phyloP scores from a whole-genome alignment of 805 yeast genomes.

The Ogataea ramenticola region DNA sequence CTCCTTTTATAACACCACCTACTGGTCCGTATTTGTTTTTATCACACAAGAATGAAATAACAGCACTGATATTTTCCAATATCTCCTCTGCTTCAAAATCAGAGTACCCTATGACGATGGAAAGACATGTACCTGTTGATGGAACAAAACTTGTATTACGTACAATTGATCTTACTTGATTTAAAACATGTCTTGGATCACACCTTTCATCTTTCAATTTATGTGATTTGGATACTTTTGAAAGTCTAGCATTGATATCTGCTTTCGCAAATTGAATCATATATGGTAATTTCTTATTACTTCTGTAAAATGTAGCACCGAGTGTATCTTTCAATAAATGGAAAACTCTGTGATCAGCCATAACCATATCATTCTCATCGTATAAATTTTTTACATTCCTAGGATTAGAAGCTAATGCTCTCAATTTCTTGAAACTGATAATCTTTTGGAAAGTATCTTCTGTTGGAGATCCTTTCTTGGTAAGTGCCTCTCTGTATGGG shows the following conservation, averaged over 20 bases:
- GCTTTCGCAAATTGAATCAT: conserved; percentile 55
- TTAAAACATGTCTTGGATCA: conserved; percentile 56
- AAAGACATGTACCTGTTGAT: conserved; percentile 49
- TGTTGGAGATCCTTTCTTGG: conserved; percentile 43
- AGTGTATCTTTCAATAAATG: conserved; percentile 50
- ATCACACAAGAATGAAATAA: conserved; percentile 40
- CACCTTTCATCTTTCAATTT: conserved; percentile 51
- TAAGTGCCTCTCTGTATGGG: conserved; percentile 42
- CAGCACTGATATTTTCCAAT: conserved; percentile 45
- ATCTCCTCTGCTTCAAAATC: conserved; percentile 36
- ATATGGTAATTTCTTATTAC: conserved; percentile 60
- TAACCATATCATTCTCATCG: conserved; percentile 57
- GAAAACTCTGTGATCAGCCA: conserved; percentile 65
- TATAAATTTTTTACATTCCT: conserved; percentile 40
- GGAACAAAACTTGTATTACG: conserved; percentile 60
- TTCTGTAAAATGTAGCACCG: conserved; percentile 52
- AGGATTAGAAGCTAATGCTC: conserved; percentile 35
- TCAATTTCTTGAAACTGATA: conserved; percentile 50
- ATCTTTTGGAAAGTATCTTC: conserved; percentile 58
- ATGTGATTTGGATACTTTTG: conserved; percentile 26
- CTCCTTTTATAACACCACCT: conserved; percentile 48
- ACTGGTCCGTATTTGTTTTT: conserved; percentile 39
- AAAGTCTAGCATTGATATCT: conserved; percentile 23
- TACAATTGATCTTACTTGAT: conserved; percentile 58
- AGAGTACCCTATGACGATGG: conserved; percentile 53